Percentiles rank a stretch among this genome's conserved stretches.
Evolutionary conservation across 768 basidiomycete genomes (phyloP).

Genomic region (Russula compacta): DNA sequence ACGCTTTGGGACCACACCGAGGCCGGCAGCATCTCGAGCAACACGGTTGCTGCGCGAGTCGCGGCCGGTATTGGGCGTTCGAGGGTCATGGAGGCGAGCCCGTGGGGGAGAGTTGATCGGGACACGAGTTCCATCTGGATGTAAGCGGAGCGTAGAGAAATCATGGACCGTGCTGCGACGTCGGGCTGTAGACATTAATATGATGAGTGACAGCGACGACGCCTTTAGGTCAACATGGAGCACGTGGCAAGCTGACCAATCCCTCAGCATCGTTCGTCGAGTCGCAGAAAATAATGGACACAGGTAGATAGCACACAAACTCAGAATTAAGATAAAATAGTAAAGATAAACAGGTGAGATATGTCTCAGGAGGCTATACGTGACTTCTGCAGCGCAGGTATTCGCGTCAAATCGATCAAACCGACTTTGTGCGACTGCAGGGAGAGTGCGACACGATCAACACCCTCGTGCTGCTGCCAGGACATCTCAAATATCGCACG

Average conservation of each 20-base stretch:
- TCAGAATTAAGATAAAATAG: neutral
- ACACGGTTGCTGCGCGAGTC: slow-evolving; percentile 56
- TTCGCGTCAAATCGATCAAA: slow-evolving; percentile 50
- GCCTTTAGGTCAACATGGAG: too few relatives aligned
- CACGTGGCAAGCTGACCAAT: too few relatives aligned
- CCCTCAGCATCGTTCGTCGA: too few relatives aligned
- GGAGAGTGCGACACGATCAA: slow-evolving; percentile 57
- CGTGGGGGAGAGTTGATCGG: slow-evolving; percentile 27
- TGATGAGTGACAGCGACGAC: too few relatives aligned
- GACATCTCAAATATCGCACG: slow-evolving; percentile 21
- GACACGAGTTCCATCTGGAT: slow-evolving; percentile 55
- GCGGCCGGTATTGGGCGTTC: slow-evolving; percentile 30
- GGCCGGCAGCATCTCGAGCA: slow-evolving; percentile 56
- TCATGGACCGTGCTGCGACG: slow-evolving; percentile 55
- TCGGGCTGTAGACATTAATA: neutral
- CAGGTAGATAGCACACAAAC: too few relatives aligned
- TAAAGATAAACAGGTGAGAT: neutral
- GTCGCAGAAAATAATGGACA: neutral
- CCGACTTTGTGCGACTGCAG: slow-evolving; percentile 61
- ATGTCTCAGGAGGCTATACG: neutral
- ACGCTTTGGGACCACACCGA: slow-evolving; percentile 32
- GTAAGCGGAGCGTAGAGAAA: slow-evolving; percentile 53
- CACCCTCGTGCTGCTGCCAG: slow-evolving; percentile 25
- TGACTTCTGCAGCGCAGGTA: slow-evolving; percentile 27
- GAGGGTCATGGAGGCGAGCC: slow-evolving; percentile 28